Conservation (phyloP, 495 filamentous ascomycete species). For the Pseudevernia furfuracea region DNA sequence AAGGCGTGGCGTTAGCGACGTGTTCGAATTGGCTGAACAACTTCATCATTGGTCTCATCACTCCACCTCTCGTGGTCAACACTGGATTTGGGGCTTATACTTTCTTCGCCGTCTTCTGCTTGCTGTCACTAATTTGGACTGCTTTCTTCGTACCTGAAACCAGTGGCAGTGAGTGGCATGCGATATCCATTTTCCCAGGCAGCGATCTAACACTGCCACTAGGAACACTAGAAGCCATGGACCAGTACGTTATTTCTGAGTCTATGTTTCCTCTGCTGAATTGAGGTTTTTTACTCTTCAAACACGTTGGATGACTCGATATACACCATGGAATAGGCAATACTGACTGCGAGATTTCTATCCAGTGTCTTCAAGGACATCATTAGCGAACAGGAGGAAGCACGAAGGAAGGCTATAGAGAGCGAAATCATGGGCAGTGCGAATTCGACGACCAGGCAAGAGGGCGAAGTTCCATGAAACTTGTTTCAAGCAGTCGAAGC, state of each 20-base stretch:
- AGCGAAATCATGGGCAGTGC: constrained; percentile 27
- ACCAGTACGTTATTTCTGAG: constrained; percentile 26
- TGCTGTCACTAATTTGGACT: constrained; percentile 46
- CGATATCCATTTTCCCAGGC: not conserved
- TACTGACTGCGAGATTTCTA: not conserved
- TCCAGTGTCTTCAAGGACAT: constrained; percentile 40
- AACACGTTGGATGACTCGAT: not conserved
- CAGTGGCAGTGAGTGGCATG: constrained; percentile 38
- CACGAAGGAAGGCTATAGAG: constrained; percentile 36
- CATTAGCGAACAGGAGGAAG: constrained; percentile 35
- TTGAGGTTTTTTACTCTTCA: not conserved
- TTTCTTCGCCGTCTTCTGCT: constrained; percentile 53
- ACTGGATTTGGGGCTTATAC: constrained; percentile 40
- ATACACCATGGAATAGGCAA: not conserved
- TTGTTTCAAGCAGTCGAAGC: not conserved
- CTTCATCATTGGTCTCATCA: constrained; percentile 42
- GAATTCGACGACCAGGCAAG: not conserved
- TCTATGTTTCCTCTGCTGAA: not conserved
- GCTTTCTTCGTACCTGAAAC: constrained; percentile 52
- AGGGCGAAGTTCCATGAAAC: not conserved
- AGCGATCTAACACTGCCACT: not conserved
- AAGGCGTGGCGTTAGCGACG: constrained; percentile 46
- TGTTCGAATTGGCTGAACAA: constrained; percentile 52
- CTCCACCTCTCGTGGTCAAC: constrained; percentile 39
- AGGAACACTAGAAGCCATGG: constrained; percentile 33